Evolutionary conservation across 2,329 filamentous ascomycete genomes (phyloP), one percentile per base, ranked within the genome.

Genomic region (Laburnicola sp.): DNA sequence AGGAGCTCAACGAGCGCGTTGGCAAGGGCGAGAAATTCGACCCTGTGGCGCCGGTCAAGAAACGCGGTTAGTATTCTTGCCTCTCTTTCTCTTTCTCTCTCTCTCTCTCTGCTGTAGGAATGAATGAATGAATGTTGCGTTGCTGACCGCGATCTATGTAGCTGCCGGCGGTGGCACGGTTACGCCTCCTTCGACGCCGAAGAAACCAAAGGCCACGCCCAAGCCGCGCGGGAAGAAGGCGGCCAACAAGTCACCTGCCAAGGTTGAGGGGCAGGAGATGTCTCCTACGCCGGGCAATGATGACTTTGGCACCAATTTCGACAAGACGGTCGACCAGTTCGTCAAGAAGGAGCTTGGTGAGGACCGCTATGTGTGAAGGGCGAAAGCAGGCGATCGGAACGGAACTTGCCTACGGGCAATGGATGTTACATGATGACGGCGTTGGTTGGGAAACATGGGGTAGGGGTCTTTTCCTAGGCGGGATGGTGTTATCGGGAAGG

Each of bases 1-100:
- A 62, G 47, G 66, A 70, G 26, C 53, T 71, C 11, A 68, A 66
- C 48, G 45, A 46, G n/a, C 63, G 64, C 9, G 37, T 58, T 3
- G 63, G 65, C 2, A 26, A 34, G 2, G 68, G 63, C 36, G 66
- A 69, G 40, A 30, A 38, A 1, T 69, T 71, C 38, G 25, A 42
- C 11, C 31, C 66, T 0, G 64, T 70, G 6, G n/a, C 16, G 7
- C 55, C 65, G 1, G 10, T 25, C 9, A 54, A 46, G 39, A 69
- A 68, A 55, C 62, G 66, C 34, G 53, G 67, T 68, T 54, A 28
- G 61, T 60, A 21, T 5, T 46, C 16, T 9, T 6, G 9, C 4
- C 9, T 0, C 6, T 7, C 25, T 3, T 11, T 39, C 3, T 4
- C 10, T 5, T 4, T 30, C n/a, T 23, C 11, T 23, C 8, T 16